These are phyloP conservation scores for Westerdykella ornata DNA, from an alignment of 2,329 filamentous ascomycete species.

Conservation along the genomic window DNA sequence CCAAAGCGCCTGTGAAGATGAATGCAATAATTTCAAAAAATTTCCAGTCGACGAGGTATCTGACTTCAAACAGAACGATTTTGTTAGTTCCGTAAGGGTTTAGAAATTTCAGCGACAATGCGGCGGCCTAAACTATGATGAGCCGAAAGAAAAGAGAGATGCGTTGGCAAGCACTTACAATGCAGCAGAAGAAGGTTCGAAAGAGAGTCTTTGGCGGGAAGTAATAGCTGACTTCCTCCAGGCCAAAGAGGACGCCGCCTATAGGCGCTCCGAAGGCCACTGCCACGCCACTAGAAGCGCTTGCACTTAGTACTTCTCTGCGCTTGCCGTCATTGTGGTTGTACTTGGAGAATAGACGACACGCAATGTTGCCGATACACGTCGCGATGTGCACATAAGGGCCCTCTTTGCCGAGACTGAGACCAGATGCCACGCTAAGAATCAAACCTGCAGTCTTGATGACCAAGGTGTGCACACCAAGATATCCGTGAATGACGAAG, in stretches of 20 bases:
- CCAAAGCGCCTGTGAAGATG: conserved; percentile 76
- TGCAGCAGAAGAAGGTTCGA: conserved; percentile 96
- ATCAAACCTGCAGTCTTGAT: conserved; percentile 80
- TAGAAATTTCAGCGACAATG: conserved; percentile 84
- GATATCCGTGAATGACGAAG: conserved; percentile 91
- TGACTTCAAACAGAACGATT: conserved; percentile 92
- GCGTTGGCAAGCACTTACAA: conserved; percentile 50
- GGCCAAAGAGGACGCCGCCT: conserved; percentile 82
- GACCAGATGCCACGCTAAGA: conserved; percentile 82
- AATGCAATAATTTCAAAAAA: conserved; percentile 86
- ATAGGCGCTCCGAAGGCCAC: conserved; percentile 91
- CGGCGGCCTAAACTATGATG: conserved; percentile 49
- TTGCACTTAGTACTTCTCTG: conserved; percentile 86
- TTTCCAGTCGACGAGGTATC: conserved; percentile 85
- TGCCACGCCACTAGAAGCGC: conserved; percentile 83
- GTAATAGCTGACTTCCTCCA: conserved; percentile 96
- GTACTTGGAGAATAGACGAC: conserved; percentile 90
- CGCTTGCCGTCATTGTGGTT: conserved; percentile 90
- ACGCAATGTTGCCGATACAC: conserved; percentile 90
- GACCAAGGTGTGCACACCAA: conserved; percentile 78
- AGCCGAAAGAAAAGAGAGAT: conserved; percentile 6
- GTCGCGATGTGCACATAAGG: conserved; percentile 97
- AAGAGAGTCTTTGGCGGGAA: conserved; percentile 97
- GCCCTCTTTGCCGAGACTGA: conserved; percentile 90
- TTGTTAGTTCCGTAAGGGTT: conserved; percentile 95